A percentile compares a stretch with the other conserved stretches of the same genome.
Conservation (phyloP, 2,329 filamentous ascomycete genomes). For the Trichoderma citrinoviride region DNA sequence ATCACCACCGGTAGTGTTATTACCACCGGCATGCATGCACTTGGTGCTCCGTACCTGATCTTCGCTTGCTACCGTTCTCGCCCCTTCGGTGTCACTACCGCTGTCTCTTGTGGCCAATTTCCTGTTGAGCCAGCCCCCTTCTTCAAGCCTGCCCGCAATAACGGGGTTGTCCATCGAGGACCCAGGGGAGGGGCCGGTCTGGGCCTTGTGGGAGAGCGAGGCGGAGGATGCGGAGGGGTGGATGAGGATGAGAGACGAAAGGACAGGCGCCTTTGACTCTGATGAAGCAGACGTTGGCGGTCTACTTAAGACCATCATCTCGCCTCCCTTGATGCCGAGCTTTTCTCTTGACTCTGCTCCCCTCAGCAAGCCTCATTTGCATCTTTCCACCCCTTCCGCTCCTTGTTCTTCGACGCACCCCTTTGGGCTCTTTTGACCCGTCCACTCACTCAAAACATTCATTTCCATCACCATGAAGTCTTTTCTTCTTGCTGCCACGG, state of each 20-base stretch:
- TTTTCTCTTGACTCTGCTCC: background rate
- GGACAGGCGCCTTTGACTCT: background rate
- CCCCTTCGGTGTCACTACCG: constrained; percentile 2
- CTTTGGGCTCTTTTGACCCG: constrained; percentile 25
- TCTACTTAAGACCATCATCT: constrained; percentile 27
- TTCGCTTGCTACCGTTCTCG: constrained; percentile 6
- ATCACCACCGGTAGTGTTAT: background rate
- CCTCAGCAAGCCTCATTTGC: constrained; percentile 21
- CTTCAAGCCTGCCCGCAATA: background rate
- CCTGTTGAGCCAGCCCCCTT: constrained; percentile 11
- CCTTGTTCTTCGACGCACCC: constrained; percentile 17
- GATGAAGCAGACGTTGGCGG: background rate
- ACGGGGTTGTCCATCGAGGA: background rate
- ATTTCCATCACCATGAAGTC: constrained; percentile 29
- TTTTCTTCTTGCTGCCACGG: constrained; percentile 25
- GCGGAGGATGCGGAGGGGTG: background rate
- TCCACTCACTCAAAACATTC: constrained; percentile 26
- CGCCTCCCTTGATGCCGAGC: constrained; percentile 16
- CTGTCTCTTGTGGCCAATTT: constrained; percentile 25
- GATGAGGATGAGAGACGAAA: background rate
- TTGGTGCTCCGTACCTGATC: background rate
- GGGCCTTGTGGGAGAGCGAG: background rate
- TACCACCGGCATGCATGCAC: background rate
- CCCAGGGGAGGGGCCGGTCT: background rate
- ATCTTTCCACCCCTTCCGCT: constrained; percentile 2